These are phyloP conservation scores for Aspergillus homomorphus DNA, from an alignment of 495 filamentous ascomycete species.

Conservation along the genomic window DNA sequence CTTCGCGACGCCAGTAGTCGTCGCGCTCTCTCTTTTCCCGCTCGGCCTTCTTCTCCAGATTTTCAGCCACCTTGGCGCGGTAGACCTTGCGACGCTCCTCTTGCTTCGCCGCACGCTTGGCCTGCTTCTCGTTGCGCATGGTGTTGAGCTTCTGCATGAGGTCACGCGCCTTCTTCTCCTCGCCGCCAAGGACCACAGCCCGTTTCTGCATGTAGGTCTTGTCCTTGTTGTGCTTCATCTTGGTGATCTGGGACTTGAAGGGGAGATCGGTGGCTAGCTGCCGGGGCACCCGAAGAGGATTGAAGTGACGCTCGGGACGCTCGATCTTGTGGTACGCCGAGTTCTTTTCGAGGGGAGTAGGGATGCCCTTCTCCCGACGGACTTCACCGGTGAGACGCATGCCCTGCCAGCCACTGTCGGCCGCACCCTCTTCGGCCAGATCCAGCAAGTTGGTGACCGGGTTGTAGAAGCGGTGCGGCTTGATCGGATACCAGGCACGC, in stretches of 20 bases:
- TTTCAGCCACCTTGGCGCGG: constrained; percentile 73
- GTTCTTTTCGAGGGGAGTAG: constrained; percentile 74
- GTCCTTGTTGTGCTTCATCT: constrained; percentile 73
- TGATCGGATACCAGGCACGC: constrained; percentile 93
- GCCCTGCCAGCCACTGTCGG: constrained; percentile 62
- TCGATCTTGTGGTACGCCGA: constrained; percentile 80
- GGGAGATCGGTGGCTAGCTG: constrained; percentile 82
- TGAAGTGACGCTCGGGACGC: constrained; percentile 81
- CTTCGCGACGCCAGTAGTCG: constrained; percentile 90
- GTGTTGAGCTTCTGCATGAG: constrained; percentile 93
- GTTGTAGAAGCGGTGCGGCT: constrained; percentile 94
- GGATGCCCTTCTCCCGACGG: constrained; percentile 67
- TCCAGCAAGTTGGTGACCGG: constrained; percentile 87
- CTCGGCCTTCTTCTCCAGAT: constrained; percentile 74
- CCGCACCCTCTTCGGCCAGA: constrained; percentile 30
- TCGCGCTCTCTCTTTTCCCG: constrained; percentile 87
- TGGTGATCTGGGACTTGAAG: constrained; percentile 85
- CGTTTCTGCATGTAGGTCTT: constrained; percentile 92
- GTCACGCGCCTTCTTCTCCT: constrained; percentile 84
- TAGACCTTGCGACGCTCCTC: constrained; percentile 78
- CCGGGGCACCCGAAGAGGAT: constrained; percentile 84
- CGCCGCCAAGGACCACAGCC: constrained; percentile 75
- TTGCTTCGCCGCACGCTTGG: constrained; percentile 76
- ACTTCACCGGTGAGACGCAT: constrained; percentile 97
- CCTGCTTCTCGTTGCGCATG: constrained; percentile 83